Percentiles rank a stretch among this genome's conserved stretches.
phyloP scores from a whole-genome alignment of 2,329 filamentous ascomycete species.

The Ascochyta pisi region DNA sequence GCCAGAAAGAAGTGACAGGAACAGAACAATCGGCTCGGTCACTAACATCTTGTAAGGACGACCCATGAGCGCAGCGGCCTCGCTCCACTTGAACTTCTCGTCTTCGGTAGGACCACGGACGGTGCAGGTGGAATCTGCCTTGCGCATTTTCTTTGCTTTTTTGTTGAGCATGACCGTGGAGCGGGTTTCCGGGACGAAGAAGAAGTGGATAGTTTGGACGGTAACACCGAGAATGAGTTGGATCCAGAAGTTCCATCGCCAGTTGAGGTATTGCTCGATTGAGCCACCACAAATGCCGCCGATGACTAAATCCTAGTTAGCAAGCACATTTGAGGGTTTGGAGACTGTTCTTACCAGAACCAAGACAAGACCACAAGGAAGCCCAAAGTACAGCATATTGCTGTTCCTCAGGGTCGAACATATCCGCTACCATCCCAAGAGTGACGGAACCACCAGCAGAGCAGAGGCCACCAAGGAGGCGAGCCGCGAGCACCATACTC shows the following conservation, averaged over 20 bases:
- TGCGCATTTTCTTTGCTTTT: conserved; percentile 76
- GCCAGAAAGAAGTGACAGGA: conserved; percentile 72
- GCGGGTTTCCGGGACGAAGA: conserved; percentile 78
- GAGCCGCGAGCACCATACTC: conserved; percentile 68
- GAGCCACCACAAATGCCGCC: conserved; percentile 83
- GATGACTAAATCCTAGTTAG: conserved; percentile 68
- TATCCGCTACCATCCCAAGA: conserved; percentile 68
- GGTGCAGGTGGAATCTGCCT: conserved; percentile 52
- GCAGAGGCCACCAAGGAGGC: conserved; percentile 44
- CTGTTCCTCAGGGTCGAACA: conserved; percentile 65
- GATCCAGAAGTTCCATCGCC: conserved; percentile 83
- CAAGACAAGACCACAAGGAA: conserved; percentile 70
- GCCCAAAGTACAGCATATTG: conserved; percentile 71
- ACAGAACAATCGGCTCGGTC: conserved; percentile 75
- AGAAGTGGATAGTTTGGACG: conserved; percentile 70
- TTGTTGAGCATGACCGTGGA: conserved; percentile 77
- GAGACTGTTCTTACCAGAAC: conserved; percentile 61
- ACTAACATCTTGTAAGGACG: conserved; percentile 76
- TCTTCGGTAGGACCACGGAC: conserved; percentile 75
- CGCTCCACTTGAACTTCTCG: conserved; percentile 43
- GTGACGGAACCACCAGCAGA: conserved; percentile 70
- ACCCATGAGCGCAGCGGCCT: conserved; percentile 59
- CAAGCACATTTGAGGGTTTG: not conserved
- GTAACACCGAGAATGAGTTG: conserved; percentile 78
- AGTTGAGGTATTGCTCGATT: conserved; percentile 69